These are phyloP conservation scores for Aegilops longissima DNA, from an alignment of 176 grass and related monocot species.

Conservation along the genomic window DNA sequence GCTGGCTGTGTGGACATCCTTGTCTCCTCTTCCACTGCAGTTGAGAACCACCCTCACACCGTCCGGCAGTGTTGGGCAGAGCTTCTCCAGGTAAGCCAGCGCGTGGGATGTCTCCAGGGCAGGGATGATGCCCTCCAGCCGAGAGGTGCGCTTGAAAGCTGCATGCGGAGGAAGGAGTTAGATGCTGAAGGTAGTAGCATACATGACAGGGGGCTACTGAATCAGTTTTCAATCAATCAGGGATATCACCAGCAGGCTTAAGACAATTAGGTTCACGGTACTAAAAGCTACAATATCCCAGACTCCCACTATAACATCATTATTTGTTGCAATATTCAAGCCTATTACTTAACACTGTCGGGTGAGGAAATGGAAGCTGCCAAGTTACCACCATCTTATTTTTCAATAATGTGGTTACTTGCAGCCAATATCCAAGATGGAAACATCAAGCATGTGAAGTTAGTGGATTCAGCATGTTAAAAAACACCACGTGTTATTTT, in stretches of 20 bases:
- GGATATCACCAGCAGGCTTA: neutral
- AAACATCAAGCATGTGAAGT: neutral
- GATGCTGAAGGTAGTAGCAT: neutral
- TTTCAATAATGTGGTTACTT: neutral
- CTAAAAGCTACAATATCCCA: neutral
- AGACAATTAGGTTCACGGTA: neutral
- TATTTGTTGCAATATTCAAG: neutral
- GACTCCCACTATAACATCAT: neutral
- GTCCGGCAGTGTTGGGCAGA: constrained; percentile 73
- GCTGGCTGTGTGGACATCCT: constrained; percentile 95
- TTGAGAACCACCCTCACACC: constrained; percentile 71
- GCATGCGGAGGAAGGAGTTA: constrained; percentile 14
- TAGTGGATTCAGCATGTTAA: neutral
- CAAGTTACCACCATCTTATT: neutral
- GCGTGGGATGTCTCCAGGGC: constrained; percentile 95
- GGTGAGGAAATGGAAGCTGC: neutral
- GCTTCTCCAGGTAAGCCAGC: constrained; percentile 78
- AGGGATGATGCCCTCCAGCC: constrained; percentile 96
- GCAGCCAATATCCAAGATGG: neutral
- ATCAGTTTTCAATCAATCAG: neutral
- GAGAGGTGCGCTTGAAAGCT: constrained; percentile 92
- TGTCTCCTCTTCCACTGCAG: constrained; percentile 94
- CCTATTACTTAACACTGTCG: neutral
- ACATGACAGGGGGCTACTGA: neutral
- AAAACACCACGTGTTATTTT: neutral